Evolutionary conservation across 768 basidiomycete species (phyloP), one percentile per base, ranked within the genome.

Genomic region (Russula earlei): DNA sequence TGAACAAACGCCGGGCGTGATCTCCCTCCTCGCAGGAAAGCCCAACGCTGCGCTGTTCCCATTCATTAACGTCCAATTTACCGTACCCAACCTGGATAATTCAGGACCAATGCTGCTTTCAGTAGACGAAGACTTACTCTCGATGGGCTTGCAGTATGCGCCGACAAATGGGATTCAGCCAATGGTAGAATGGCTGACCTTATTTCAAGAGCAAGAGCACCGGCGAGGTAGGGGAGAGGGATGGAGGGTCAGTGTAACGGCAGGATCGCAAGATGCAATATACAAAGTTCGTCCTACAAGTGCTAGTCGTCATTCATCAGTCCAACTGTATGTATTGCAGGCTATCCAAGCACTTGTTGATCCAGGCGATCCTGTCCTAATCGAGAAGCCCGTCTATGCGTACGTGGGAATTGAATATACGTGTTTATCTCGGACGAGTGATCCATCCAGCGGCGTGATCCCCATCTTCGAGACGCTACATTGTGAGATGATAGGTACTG

Each of bases 1-100:
- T 25, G 95, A 97, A 69, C 75, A 76, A 20, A 77, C 72, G 0
- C 91, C 92, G 0, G 88, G 88, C 0, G 67, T 90, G 36, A 83
- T 93, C 53, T 89, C 86, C 3, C 68, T 93, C 31, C 79, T 94
- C 7, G 93, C 92, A 0, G 95, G 95, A 25, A 92, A 94, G 69
- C 95, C 95, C 6, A 94, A 95, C 65, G 77, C 84, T 8, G 73
- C 77, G n/a, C 87, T 90, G 19, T 98, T 97, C 72, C 95, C 95
- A 1, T 89, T 98, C 72, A 82, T 83, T 2, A 83, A 85, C 0
- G 72, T 98, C 62, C 83, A 78, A 53, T 82, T 89, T 68, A 79
- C 74, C 1, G 75, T 82, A 4, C 72, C 75, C 33, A 52, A 63
- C 19, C 78, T 80, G 11, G 79, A 79, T 3, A 68, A 66, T 22